phyloP scores from a whole-genome alignment of 2,329 filamentous ascomycete species.

The Fusarium foetens region DNA sequence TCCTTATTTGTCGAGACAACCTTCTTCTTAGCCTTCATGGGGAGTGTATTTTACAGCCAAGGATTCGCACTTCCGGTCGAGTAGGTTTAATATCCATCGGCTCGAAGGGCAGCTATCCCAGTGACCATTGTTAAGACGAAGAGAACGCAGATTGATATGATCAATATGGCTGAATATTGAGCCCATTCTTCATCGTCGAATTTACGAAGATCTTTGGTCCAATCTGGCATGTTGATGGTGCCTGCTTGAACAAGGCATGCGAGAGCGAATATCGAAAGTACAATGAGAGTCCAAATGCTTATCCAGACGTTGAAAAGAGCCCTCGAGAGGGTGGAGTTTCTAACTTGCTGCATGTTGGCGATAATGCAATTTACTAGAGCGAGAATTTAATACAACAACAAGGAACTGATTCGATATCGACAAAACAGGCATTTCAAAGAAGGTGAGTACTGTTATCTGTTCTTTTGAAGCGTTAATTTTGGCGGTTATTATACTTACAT shows the following conservation, averaged over 20 bases:
- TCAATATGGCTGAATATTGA: conserved; percentile 11
- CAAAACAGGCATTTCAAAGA: background rate
- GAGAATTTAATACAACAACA: background rate
- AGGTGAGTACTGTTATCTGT: rapidly evolving
- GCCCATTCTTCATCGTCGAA: conserved; percentile 13
- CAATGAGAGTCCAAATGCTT: conserved; percentile 1
- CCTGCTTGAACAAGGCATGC: conserved; percentile 7
- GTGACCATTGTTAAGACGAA: conserved; percentile 9
- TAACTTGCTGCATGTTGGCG: background rate
- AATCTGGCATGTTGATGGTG: conserved; percentile 12
- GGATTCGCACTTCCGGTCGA: rapidly evolving
- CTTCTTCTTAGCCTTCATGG: too few relatives aligned
- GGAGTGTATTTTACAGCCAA: rapidly evolving
- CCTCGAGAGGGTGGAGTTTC: background rate
- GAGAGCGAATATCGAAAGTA: conserved; percentile 10
- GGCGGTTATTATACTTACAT: background rate
- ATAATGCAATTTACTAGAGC: background rate
- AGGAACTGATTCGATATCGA: background rate
- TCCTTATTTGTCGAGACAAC: rapidly evolving
- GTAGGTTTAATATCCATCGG: background rate
- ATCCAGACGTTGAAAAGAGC: conserved; percentile 4
- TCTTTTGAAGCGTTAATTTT: rapidly evolving
- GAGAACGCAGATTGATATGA: background rate
- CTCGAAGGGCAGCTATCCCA: background rate
- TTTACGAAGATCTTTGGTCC: conserved; percentile 28